Conservation (phyloP, 345 rosid species). For the Limnanthes douglasii region DNA sequence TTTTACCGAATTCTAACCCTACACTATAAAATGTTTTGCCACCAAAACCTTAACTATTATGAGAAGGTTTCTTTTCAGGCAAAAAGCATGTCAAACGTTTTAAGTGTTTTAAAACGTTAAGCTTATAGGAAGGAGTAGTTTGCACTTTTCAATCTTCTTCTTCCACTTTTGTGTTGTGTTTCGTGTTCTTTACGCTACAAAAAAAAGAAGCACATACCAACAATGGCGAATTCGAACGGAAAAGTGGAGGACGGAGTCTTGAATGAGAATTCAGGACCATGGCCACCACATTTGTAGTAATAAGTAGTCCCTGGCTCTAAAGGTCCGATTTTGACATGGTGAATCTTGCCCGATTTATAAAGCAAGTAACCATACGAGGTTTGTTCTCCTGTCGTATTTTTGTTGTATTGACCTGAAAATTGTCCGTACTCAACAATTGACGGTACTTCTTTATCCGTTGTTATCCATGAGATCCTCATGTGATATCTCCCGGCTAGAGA, state of each 20-base stretch:
- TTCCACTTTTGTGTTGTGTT: neutral
- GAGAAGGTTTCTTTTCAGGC: neutral
- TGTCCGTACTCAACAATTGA: slow-evolving; percentile 63
- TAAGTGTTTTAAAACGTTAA: too few relatives aligned
- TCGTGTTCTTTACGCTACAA: neutral
- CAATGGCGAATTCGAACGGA: slow-evolving; percentile 66
- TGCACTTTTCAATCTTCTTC: too few relatives aligned
- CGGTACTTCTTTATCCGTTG: slow-evolving; percentile 30
- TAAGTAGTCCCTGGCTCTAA: slow-evolving; percentile 42
- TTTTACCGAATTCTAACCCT: slow-evolving; percentile 5
- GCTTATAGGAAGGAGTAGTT: too few relatives aligned
- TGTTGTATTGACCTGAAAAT: slow-evolving; percentile 26
- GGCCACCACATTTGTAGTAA: slow-evolving; percentile 59
- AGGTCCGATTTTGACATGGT: slow-evolving; percentile 84
- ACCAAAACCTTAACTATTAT: neutral
- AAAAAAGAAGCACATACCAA: slow-evolving; percentile 32
- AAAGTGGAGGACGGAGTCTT: slow-evolving; percentile 56
- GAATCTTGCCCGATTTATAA: slow-evolving; percentile 59
- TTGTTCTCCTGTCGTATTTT: slow-evolving; percentile 30
- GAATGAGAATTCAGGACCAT: slow-evolving; percentile 68
- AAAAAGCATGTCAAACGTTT: too few relatives aligned
- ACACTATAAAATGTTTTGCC: neutral
- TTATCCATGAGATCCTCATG: slow-evolving; percentile 59
- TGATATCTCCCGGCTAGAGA: slow-evolving; percentile 54
- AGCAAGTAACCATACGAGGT: slow-evolving; percentile 55